These are phyloP conservation scores for Ceratocystis variospora DNA, from an alignment of 2,329 filamentous ascomycete genomes.

Conservation along the genomic window DNA sequence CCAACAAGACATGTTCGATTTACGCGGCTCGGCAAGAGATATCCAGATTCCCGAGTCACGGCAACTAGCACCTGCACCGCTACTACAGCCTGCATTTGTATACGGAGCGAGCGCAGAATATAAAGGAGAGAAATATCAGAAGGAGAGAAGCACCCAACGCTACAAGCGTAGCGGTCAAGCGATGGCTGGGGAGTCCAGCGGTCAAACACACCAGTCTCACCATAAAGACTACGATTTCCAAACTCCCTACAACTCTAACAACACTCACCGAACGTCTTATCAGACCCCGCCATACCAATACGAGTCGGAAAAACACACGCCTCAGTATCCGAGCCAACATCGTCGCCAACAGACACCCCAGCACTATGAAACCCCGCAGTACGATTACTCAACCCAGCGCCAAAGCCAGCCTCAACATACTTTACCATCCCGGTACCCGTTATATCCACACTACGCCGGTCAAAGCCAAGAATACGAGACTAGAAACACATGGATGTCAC, in stretches of 20 bases:
- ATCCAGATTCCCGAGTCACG: background rate
- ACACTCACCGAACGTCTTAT: background rate
- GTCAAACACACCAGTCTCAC: background rate
- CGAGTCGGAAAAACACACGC: background rate
- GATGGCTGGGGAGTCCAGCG: background rate
- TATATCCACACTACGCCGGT: background rate
- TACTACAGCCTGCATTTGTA: background rate
- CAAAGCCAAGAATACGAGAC: background rate
- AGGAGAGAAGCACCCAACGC: background rate
- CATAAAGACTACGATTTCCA: background rate
- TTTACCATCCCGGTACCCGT: background rate
- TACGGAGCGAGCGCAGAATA: background rate
- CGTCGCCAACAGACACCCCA: background rate
- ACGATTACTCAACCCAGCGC: background rate
- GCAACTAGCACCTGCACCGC: background rate
- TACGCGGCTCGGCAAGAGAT: background rate
- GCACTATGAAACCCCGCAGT: background rate
- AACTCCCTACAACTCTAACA: background rate
- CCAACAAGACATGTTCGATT: constrained; percentile 14
- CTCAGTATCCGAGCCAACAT: background rate
- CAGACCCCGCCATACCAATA: background rate
- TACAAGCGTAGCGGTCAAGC: background rate
- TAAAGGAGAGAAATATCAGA: background rate
- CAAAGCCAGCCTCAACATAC: background rate
- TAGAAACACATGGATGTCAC: background rate